These are phyloP conservation scores for Eucalyptus guilfoylei DNA, from an alignment of 345 rosid genomes.

Conservation along the genomic window DNA sequence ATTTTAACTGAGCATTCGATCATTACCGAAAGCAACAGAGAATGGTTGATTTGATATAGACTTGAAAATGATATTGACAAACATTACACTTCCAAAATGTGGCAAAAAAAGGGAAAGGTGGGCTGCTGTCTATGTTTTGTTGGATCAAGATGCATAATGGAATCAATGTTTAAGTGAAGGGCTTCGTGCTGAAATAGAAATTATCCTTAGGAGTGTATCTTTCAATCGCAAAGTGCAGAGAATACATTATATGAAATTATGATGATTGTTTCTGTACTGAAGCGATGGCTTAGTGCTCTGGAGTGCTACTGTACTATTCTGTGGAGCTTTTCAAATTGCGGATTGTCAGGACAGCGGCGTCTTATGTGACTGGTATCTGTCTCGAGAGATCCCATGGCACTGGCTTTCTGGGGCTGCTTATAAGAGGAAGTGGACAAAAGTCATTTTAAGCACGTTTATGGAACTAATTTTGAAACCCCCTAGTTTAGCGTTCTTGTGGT, in stretches of 20 bases:
- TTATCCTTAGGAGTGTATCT: neutral
- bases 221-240: neutral
- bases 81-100: neutral
- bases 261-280: neutral
- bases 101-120: neutral
- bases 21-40: neutral
- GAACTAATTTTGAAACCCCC: neutral
- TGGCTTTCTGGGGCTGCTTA: neutral
- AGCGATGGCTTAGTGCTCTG: neutral
- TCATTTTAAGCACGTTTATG: neutral
- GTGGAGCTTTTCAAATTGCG: neutral
- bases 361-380: neutral
- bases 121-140: neutral
- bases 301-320: neutral
- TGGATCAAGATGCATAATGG: neutral
- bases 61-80: neutral
- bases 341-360: no score
- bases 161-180: neutral
- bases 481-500: neutral
- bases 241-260: neutral
- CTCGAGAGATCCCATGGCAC: neutral
- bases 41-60: neutral
- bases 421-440: neutral
- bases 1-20: neutral
- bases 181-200: neutral